Percentiles rank a stretch among this genome's conserved stretches.
Conservation (phyloP, 2,329 filamentous ascomycete genomes). For the Penicillium hesseltinei region DNA sequence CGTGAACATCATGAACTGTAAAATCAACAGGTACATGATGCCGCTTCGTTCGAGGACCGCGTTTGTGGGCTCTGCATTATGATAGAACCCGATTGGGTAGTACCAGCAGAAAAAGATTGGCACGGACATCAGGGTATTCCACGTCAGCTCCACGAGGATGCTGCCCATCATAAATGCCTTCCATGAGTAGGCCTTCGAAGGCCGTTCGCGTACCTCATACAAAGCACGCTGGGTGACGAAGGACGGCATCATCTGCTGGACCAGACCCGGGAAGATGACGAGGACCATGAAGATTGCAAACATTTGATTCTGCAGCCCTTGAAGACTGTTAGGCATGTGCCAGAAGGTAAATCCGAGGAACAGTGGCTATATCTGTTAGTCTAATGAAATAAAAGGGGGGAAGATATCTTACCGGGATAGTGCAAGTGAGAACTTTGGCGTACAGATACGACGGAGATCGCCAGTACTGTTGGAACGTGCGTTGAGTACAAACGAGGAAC, state of each 20-base stretch:
- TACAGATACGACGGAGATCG: conserved; percentile 84
- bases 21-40: conserved; percentile 62
- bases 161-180: conserved; percentile 68
- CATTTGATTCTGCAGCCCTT: conserved; percentile 86
- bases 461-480: conserved; percentile 89
- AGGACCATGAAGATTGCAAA: conserved; percentile 81
- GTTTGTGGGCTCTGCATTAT: conserved; percentile 36
- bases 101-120: conserved; percentile 65
- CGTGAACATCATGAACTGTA: conserved; percentile 67
- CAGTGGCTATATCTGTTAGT: conserved; percentile 47
- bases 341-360: conserved; percentile 84
- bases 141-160: conserved; percentile 69
- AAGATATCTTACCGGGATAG: conserved; percentile 60
- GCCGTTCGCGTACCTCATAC: conserved; percentile 60
- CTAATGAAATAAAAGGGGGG: background rate
- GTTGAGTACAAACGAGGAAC: conserved; percentile 63
- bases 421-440: conserved; percentile 69
- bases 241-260: conserved; percentile 57
- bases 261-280: conserved; percentile 67
- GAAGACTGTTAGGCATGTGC: conserved; percentile 67
- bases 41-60: conserved; percentile 53
- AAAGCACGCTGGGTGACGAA: conserved; percentile 59
- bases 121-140: conserved; percentile 60
- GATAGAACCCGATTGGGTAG: conserved; percentile 56
- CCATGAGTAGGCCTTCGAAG: conserved; percentile 73